phyloP scores from a whole-genome alignment of 257 asterid genomes.

The Rubia yunnanensis region DNA sequence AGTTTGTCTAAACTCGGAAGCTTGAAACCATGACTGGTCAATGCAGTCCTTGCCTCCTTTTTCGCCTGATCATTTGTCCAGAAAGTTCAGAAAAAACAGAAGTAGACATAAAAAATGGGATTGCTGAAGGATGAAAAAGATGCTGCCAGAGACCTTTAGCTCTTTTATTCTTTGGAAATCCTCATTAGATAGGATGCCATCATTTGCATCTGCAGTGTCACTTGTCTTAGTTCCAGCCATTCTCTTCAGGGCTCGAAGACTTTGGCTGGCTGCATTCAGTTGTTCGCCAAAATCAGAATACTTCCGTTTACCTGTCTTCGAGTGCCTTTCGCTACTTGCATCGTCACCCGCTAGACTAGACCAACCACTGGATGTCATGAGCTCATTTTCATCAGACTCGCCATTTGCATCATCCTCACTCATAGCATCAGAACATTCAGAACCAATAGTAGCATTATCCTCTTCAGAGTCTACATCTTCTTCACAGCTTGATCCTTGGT shows the following conservation, averaged over 20 bases:
- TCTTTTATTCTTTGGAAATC: slow-evolving; percentile 85
- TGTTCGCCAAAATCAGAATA: slow-evolving; percentile 57
- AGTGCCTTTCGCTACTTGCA: slow-evolving; percentile 22
- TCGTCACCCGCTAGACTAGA: slow-evolving; percentile 9
- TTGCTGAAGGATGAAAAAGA: slow-evolving; percentile 6
- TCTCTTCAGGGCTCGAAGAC: slow-evolving; percentile 81
- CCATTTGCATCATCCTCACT: slow-evolving; percentile 27
- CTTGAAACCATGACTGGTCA: slow-evolving; percentile 70
- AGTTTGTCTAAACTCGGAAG: slow-evolving; percentile 68
- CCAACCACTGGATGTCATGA: slow-evolving; percentile 17
- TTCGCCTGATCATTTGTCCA: slow-evolving; percentile 41
- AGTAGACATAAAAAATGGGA: slow-evolving; percentile 2
- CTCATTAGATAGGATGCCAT: slow-evolving; percentile 86
- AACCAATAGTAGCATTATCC: slow-evolving; percentile 20
- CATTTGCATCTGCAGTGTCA: slow-evolving; percentile 30
- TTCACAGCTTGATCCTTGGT: slow-evolving; percentile 18
- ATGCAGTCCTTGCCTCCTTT: slow-evolving; percentile 49
- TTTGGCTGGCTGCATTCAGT: slow-evolving; percentile 44
- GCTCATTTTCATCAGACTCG: slow-evolving; percentile 28
- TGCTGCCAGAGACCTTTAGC: slow-evolving; percentile 54
- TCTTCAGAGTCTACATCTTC: slow-evolving; percentile 29
- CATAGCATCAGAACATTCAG: slow-evolving; percentile 22
- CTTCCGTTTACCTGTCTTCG: slow-evolving; percentile 52
- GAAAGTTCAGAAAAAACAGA: slow-evolving; percentile 12
- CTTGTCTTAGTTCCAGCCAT: slow-evolving; percentile 41